Conservation (phyloP, 2,329 filamentous ascomycete genomes). For the Thielaviopsis populi region DNA sequence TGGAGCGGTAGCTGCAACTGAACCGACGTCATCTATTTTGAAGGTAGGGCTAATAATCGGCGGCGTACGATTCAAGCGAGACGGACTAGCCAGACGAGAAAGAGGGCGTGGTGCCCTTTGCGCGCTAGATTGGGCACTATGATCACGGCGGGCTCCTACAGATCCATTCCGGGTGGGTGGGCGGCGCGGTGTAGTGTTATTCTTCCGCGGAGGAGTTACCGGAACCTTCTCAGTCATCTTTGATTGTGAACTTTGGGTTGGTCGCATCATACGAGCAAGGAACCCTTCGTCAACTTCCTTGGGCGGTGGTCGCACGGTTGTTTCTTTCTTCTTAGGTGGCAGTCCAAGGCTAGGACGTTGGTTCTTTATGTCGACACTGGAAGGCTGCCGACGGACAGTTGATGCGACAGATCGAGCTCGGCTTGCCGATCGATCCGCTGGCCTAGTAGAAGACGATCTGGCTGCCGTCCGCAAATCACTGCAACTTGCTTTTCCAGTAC, state of each 20-base stretch:
- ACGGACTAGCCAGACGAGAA: slow-evolving; percentile 11
- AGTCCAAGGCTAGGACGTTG: slow-evolving; percentile 41
- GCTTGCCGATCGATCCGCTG: slow-evolving; percentile 31
- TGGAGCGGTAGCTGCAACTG: not conserved
- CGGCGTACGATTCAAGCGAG: not conserved
- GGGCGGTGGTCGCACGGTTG: slow-evolving; percentile 33
- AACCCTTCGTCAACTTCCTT: slow-evolving; percentile 53
- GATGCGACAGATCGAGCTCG: slow-evolving; percentile 27
- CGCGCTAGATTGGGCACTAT: slow-evolving; percentile 9
- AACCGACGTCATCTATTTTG: not conserved
- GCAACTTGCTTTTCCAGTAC: slow-evolving; percentile 19
- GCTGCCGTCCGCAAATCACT: slow-evolving; percentile 21
- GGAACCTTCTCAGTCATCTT: slow-evolving; percentile 50
- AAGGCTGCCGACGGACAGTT: slow-evolving; percentile 31
- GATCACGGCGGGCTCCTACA: slow-evolving; percentile 5
- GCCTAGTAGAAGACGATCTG: slow-evolving; percentile 24
- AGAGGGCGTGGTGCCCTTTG: slow-evolving; percentile 8
- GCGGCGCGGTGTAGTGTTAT: slow-evolving; percentile 11
- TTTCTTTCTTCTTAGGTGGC: slow-evolving; percentile 39
- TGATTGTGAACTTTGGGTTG: slow-evolving; percentile 52
- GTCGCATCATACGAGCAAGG: slow-evolving; percentile 68
- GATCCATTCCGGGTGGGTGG: slow-evolving; percentile 13
- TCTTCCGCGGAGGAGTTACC: slow-evolving; percentile 34
- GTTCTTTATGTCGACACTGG: slow-evolving; percentile 25
- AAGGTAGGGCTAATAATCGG: not conserved